phyloP scores from a whole-genome alignment of 2,329 filamentous ascomycete genomes.

The Alternaria infectoria region DNA sequence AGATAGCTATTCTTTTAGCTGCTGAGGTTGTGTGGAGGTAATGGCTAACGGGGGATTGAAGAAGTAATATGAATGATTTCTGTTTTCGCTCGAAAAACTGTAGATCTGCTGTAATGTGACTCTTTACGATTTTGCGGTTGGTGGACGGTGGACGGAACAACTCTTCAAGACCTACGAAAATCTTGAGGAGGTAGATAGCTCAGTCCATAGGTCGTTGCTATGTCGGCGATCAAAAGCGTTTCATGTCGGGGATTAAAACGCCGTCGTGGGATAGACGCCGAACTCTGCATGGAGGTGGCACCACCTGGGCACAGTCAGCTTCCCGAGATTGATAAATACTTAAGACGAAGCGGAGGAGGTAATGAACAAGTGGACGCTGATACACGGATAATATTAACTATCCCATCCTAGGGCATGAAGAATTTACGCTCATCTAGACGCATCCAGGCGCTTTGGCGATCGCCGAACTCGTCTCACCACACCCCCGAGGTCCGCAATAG shows the following conservation, averaged over 20 bases:
- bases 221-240: not conserved
- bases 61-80: not conserved
- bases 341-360: not conserved
- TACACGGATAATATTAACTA: not conserved
- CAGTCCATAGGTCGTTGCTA: not conserved
- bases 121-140: not conserved
- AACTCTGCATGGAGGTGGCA: not conserved
- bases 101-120: not conserved
- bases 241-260: not conserved
- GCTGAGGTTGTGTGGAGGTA: not conserved
- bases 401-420: not conserved
- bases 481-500: not conserved
- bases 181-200: not conserved
- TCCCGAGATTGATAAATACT: not conserved
- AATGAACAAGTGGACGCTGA: not conserved
- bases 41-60: not conserved
- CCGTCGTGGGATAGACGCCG: not conserved
- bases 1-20: not conserved
- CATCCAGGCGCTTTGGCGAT: not conserved
- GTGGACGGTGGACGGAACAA: not conserved
- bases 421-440: not conserved
- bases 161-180: not conserved
- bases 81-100: not conserved
- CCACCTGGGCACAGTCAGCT: not conserved
- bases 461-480: not conserved